Evolutionary conservation across 1,284 basidiomycete species (phyloP).

Genomic region (Ustilago trichophora): DNA sequence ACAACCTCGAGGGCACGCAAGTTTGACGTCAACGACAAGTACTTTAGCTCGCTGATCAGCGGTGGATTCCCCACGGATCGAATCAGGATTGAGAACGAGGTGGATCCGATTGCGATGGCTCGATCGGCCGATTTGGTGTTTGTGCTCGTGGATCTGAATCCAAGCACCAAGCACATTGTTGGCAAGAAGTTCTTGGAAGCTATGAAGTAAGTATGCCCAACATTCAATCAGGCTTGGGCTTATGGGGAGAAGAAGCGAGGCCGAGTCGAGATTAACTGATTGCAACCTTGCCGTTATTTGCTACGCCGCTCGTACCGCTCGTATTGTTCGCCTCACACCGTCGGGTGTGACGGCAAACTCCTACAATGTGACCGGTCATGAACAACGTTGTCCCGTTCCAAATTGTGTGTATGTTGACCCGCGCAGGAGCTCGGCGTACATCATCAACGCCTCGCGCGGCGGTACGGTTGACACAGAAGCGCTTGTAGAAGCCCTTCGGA

Average conservation of each 20-base stretch:
- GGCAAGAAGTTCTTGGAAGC: conserved; percentile 76
- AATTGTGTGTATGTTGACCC: too few relatives aligned
- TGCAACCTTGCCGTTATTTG: too few relatives aligned
- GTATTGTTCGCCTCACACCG: too few relatives aligned
- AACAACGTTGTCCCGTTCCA: too few relatives aligned
- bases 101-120: conserved; percentile 42
- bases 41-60: conserved; percentile 36
- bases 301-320: too few relatives aligned
- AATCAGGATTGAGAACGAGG: conserved; percentile 45
- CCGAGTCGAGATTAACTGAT: too few relatives aligned
- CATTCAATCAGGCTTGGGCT: too few relatives aligned
- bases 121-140: conserved; percentile 47
- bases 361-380: too few relatives aligned
- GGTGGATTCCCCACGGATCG: conserved; percentile 19
- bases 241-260: too few relatives aligned
- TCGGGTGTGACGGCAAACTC: too few relatives aligned
- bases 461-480: conserved; percentile 84
- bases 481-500: conserved; percentile 79
- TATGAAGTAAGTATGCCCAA: conserved; percentile 83
- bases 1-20: conserved; percentile 47
- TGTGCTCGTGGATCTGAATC: conserved; percentile 81
- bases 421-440: conserved; percentile 41
- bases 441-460: conserved; percentile 66
- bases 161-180: conserved; percentile 78
- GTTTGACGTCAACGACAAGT: conserved; percentile 34